Conservation (phyloP, 495 filamentous ascomycete species). For the Lentithecium fluviatile region DNA sequence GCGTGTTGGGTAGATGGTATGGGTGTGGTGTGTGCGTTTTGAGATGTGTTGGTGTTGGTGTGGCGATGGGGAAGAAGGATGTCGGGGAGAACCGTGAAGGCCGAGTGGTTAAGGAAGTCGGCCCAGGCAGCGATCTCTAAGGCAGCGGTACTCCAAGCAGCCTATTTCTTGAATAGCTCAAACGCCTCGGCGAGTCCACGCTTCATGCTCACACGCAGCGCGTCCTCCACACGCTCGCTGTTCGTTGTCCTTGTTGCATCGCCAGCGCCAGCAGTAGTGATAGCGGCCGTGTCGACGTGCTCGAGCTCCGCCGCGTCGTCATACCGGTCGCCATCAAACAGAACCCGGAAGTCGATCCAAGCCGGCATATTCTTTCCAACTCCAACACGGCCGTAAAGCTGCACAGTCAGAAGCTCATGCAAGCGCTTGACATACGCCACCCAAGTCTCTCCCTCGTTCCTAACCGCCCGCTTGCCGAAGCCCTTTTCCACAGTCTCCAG, state of each 20-base stretch:
- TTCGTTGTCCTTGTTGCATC: not conserved
- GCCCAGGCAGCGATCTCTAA: too few species aligned
- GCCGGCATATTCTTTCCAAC: conserved; percentile 3
- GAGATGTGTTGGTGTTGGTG: too few species aligned
- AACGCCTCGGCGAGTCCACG: conserved; percentile 12
- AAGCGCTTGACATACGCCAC: conserved; percentile 3
- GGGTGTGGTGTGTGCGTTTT: too few species aligned
- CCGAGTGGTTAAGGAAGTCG: too few species aligned
- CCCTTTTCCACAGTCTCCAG: not conserved
- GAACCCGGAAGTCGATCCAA: conserved; percentile 15
- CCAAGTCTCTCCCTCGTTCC: conserved; percentile 7
- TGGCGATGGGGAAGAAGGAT: too few species aligned
- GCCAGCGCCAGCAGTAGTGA: not conserved
- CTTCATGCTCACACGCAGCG: not conserved
- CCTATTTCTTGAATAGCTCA: conserved; percentile 19
- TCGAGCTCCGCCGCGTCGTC: not conserved
- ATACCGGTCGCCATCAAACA: conserved; percentile 8
- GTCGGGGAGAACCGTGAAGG: too few species aligned
- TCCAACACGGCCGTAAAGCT: conserved; percentile 5
- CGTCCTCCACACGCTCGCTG: not conserved
- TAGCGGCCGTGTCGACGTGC: not conserved
- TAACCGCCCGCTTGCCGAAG: not conserved
- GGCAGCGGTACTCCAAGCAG: too few species aligned
- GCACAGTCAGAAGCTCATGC: not conserved
- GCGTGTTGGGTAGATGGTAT: too few species aligned